A percentile compares a stretch with the other conserved stretches of the same genome.
Conservation (phyloP, 2,329 filamentous ascomycete species). For the Aspergillus sp. region DNA sequence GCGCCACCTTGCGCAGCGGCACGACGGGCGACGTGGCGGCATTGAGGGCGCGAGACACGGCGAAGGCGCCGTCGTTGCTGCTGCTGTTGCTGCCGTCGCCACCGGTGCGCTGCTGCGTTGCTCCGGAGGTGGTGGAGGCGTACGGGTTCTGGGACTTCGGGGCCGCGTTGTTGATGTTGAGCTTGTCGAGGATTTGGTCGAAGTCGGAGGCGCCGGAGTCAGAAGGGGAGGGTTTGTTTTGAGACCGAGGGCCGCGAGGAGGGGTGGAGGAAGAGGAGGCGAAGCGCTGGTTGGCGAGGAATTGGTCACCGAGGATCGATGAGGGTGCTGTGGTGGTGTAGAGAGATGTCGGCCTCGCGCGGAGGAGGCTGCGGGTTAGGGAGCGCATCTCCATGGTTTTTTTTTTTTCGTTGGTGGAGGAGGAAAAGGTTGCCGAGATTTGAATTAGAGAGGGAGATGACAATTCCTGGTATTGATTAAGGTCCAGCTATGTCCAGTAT, state of each 20-base stretch:
- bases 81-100: not conserved
- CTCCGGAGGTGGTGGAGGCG: not conserved
- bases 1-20: not conserved
- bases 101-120: not conserved
- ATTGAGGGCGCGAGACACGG: constrained; percentile 7
- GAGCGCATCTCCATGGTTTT: constrained; percentile 33
- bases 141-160: not conserved
- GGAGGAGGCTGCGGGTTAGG: constrained; percentile 35
- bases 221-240: constrained; percentile 1
- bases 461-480: not conserved
- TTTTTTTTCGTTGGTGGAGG: not conserved
- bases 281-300: constrained; percentile 20
- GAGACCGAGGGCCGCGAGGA: constrained; percentile 6
- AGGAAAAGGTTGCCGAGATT: not conserved
- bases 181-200: constrained; percentile 34
- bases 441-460: not conserved
- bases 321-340: constrained; percentile 21
- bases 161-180: constrained; percentile 24
- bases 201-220: constrained; percentile 20
- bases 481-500: not conserved
- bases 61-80: not conserved
- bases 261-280: constrained; percentile 11
- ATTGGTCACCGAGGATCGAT: constrained; percentile 10
- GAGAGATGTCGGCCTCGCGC: constrained; percentile 30
- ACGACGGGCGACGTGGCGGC: constrained; percentile 11